Base-by-base conservation (phyloP, 2,329 filamentous ascomycete species). In the Trichoderma sp. region DNA sequence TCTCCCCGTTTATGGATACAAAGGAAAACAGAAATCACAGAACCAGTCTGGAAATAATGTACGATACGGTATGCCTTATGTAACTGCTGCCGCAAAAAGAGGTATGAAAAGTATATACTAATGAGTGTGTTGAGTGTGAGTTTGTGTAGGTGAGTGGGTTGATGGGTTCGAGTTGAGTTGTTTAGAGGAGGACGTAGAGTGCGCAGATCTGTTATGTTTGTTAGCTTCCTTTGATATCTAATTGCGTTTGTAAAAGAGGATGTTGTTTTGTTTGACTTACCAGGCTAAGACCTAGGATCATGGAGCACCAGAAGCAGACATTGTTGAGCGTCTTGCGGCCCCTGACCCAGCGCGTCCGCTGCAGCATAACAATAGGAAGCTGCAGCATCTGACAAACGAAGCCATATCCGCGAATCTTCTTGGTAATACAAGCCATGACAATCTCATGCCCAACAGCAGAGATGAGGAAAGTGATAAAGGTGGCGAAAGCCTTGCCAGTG, bases 401-500 rank as follows among this genome's bases (percentile, higher is more conserved):
- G 11, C 95, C 96, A 79, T 98, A 99, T 13, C 96, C 96, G 47
- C 96, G 86, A 59, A 98, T 86, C 84, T 99, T 98, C 85, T 98
- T 95, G 30, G 95, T 98, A 80, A 99, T 98, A 81, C 95, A 98
- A 8, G 93, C 94, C 93, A 99, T 97, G 77, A 99, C 93, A 71
- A 99, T 88, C 82, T 99, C 96, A 79, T 98, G 96, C 17, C 94
- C 94, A 26, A 97, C 79, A 43, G 96, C 93, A 72, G 91, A 95
- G 77, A 98, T 92, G 71, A 98, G 83, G 79, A 99, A 98, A 0
- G 96, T 98, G 75, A 97, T 93, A 73, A 94, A 83, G 30, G 95
- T 98, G 30, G 96, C 95, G 71, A 92, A 85, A 17, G 88, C 86
- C 71, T 91, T 90, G 23, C 93, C 95, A 77, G 97, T 91, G 76